phyloP scores from a whole-genome alignment of 2,329 filamentous ascomycete genomes.

The Paracoccidioides brasiliensis region DNA sequence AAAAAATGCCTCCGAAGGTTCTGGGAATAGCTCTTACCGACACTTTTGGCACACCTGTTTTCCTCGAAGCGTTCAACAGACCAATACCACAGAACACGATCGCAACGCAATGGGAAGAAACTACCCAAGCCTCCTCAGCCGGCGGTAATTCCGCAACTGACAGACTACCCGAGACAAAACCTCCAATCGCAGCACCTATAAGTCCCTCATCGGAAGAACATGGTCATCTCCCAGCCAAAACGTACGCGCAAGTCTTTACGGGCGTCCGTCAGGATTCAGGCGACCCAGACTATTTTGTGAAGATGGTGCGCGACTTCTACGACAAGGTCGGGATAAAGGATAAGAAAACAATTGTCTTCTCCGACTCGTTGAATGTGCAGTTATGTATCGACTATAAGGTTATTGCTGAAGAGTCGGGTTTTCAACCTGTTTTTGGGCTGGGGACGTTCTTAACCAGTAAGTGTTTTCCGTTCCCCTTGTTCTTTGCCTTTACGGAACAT shows the following conservation, averaged over 20 bases:
- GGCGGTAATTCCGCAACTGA: slow-evolving; percentile 24
- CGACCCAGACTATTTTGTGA: slow-evolving; percentile 67
- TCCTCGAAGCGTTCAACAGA: slow-evolving; percentile 70
- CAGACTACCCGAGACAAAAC: slow-evolving; percentile 25
- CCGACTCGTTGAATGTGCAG: slow-evolving; percentile 85
- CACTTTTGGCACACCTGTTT: slow-evolving; percentile 85
- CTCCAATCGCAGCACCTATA: slow-evolving; percentile 34
- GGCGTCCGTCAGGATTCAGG: slow-evolving; percentile 87
- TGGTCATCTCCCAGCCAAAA: slow-evolving; percentile 26
- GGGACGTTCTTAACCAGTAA: slow-evolving; percentile 83
- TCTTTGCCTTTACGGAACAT: not conserved
- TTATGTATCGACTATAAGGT: slow-evolving; percentile 81
- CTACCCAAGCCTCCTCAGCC: slow-evolving; percentile 26
- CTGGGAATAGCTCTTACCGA: slow-evolving; percentile 86
- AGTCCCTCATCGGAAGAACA: slow-evolving; percentile 20
- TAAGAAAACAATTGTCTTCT: slow-evolving; percentile 86
- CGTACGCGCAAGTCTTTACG: slow-evolving; percentile 69
- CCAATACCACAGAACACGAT: slow-evolving; percentile 40
- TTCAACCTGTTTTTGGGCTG: slow-evolving; percentile 81
- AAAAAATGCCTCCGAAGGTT: slow-evolving; percentile 33
- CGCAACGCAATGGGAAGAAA: slow-evolving; percentile 27
- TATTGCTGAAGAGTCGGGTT: slow-evolving; percentile 64
- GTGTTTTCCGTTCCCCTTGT: slow-evolving; percentile 12
- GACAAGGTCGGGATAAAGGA: slow-evolving; percentile 59
- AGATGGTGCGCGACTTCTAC: slow-evolving; percentile 70